phyloP scores from a whole-genome alignment of 345 rosid species.

The Hibiscus mutabilis region DNA sequence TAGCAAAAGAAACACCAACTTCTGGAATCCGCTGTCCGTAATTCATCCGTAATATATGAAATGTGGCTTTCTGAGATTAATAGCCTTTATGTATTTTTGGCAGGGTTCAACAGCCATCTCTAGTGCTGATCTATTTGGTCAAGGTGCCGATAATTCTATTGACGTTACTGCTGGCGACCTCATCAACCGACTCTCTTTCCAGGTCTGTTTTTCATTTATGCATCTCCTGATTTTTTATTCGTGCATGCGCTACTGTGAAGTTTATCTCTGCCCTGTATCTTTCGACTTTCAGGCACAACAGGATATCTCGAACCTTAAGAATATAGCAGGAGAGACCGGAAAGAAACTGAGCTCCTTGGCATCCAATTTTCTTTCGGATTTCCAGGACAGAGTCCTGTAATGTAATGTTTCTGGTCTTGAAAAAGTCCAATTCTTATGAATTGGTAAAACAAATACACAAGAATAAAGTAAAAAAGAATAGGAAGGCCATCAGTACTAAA shows the following conservation, averaged over 20 bases:
- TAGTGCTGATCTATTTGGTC: constrained; percentile 91
- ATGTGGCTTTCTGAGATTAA: not conserved
- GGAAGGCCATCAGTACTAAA: no score
- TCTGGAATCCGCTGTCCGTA: not conserved
- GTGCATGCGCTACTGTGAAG: not conserved
- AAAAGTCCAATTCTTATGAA: no score
- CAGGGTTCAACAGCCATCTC: constrained; percentile 93
- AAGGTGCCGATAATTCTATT: constrained; percentile 36
- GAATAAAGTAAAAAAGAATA: no score
- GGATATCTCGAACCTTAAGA: constrained; percentile 76
- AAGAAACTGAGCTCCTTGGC: constrained; percentile 85
- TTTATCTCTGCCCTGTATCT: not conserved
- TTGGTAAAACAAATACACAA: no score
- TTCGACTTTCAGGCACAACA: constrained; percentile 66
- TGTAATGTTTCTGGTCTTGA: constrained; percentile 2
- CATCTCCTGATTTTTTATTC: not conserved
- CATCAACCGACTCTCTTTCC: constrained; percentile 78
- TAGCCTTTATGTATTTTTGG: not conserved
- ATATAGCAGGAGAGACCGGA: constrained; percentile 90
- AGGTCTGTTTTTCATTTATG: constrained; percentile 17
- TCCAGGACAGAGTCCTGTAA: constrained; percentile 88
- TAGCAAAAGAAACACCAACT: not conserved
- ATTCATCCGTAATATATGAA: not conserved
- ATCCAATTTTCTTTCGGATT: constrained; percentile 64
- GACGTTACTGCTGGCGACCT: constrained; percentile 85